Conservation (phyloP, 2,329 filamentous ascomycete species). For the Arthrobotrys iridis region DNA sequence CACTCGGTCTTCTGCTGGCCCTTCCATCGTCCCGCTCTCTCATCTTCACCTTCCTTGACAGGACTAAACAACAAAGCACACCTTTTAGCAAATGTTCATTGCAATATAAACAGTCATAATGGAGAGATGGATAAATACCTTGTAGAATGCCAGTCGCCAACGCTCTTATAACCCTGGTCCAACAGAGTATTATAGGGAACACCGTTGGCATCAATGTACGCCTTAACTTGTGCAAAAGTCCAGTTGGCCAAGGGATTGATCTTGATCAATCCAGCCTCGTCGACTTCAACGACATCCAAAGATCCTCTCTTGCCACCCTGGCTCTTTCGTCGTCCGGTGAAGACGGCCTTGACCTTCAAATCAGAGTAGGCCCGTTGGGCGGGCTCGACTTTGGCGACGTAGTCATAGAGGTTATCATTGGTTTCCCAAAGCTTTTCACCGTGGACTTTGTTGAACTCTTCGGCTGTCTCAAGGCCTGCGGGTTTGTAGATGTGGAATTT, state of each 20-base stretch:
- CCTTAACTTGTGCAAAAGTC: conserved; percentile 87
- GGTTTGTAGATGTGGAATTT: conserved; percentile 92
- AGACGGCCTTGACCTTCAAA: conserved; percentile 84
- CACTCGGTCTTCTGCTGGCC: conserved; percentile 96
- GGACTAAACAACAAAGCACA: conserved; percentile 66
- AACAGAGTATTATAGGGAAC: conserved; percentile 95
- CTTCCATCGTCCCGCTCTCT: conserved; percentile 96
- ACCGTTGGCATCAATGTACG: conserved; percentile 83
- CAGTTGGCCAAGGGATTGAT: conserved; percentile 97
- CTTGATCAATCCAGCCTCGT: conserved; percentile 92
- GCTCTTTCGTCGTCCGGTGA: conserved; percentile 89
- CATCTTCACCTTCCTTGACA: conserved; percentile 89
- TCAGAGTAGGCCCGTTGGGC: conserved; percentile 89
- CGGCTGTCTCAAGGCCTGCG: conserved; percentile 74
- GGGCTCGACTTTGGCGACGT: conserved; percentile 96
- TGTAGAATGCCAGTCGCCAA: conserved; percentile 98
- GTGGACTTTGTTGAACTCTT: conserved; percentile 83
- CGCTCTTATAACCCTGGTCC: conserved; percentile 94
- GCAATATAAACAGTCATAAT: conserved; percentile 8
- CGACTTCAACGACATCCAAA: conserved; percentile 90
- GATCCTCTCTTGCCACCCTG: conserved; percentile 92
- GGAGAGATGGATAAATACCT: conserved; percentile 59
- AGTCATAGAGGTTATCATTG: conserved; percentile 92
- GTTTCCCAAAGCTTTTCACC: conserved; percentile 85
- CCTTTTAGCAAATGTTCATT: conserved; percentile 12